A percentile compares a stretch with the other conserved stretches of the same genome.
phyloP scores from a whole-genome alignment of 2,329 filamentous ascomycete genomes.

The Claviceps cyperi region DNA sequence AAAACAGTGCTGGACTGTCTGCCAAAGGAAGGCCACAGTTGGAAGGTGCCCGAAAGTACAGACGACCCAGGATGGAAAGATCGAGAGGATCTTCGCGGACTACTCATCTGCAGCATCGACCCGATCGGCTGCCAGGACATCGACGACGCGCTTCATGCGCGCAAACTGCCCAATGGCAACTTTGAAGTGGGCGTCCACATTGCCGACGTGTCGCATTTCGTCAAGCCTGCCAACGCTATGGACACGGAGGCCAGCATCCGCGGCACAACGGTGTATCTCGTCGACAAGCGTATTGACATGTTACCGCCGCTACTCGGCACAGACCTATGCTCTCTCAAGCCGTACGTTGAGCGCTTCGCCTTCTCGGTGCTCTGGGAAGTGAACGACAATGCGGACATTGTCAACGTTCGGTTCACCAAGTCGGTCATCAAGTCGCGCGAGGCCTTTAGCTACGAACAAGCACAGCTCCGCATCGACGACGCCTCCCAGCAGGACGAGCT shows the following conservation, averaged over 20 bases:
- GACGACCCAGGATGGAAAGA: constrained; percentile 80
- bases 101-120: constrained; percentile 94
- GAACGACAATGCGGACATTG: constrained; percentile 68
- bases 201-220: constrained; percentile 97
- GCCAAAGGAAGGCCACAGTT: constrained; percentile 80
- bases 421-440: constrained; percentile 94
- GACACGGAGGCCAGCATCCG: constrained; percentile 86
- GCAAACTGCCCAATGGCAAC: constrained; percentile 76
- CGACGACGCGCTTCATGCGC: constrained; percentile 87
- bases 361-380: constrained; percentile 86
- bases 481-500: constrained; percentile 74
- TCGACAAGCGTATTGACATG: constrained; percentile 99
- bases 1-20: constrained; percentile 91
- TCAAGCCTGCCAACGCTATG: constrained; percentile 95
- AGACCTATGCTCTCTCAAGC: constrained; percentile 90
- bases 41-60: constrained; percentile 70
- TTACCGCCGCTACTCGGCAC: constrained; percentile 91
- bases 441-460: constrained; percentile 95
- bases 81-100: constrained; percentile 66
- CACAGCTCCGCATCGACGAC: constrained; percentile 88
- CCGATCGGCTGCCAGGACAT: constrained; percentile 95
- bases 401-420: constrained; percentile 82
- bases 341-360: constrained; percentile 87
- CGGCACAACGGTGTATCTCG: constrained; percentile 91
- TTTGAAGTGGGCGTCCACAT: constrained; percentile 96